phyloP scores from a whole-genome alignment of 257 asterid species.

The Lycium barbarum region DNA sequence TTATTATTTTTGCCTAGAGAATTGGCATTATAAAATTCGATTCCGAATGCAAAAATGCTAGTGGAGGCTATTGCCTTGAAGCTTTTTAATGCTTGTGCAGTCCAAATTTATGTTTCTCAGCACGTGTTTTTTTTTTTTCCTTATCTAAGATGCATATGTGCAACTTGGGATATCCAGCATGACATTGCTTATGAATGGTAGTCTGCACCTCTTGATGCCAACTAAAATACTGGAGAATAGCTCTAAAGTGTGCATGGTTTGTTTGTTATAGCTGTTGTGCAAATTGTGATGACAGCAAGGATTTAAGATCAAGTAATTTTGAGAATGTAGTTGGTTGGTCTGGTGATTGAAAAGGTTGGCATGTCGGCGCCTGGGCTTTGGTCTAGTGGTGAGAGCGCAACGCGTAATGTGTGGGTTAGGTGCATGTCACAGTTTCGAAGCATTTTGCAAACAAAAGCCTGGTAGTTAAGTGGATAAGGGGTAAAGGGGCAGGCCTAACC shows the following conservation, averaged over 20 bases:
- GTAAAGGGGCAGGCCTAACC: background rate
- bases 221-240: too few species aligned
- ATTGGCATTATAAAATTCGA: background rate
- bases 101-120: background rate
- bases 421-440: background rate
- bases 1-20: background rate
- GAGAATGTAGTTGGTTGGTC: constrained; percentile 6
- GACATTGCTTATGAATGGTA: background rate
- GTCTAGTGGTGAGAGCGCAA: constrained; percentile 5
- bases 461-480: background rate
- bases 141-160: background rate
- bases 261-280: background rate
- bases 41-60: background rate
- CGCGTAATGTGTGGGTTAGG: background rate
- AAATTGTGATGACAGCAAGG: background rate
- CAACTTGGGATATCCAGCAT: constrained; percentile 7
- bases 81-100: background rate
- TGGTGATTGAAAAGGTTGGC: constrained; percentile 22
- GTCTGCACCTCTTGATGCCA: constrained; percentile 5
- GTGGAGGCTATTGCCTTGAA: background rate
- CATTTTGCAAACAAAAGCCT: background rate
- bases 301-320: background rate
- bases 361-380: background rate
- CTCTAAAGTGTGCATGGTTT: too few species aligned
- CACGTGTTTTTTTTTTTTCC: background rate